Base-by-base conservation (phyloP, 2,329 filamentous ascomycete species). In the Aspergillus carbonarius region DNA sequence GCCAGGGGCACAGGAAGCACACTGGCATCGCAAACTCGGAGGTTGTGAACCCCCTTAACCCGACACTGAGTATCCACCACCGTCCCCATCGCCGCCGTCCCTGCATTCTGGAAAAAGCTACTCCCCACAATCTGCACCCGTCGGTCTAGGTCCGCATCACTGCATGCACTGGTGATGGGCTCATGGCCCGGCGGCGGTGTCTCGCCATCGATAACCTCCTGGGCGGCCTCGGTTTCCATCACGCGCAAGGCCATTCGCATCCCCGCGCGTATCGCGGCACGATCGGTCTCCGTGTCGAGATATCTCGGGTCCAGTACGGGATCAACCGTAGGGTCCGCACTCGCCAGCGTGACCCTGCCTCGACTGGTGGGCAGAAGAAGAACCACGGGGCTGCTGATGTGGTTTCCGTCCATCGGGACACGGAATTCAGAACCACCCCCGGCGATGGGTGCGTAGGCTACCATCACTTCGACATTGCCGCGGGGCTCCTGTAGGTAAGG, bases 291-390 rank as follows among this genome's bases (percentile, higher is more conserved):
- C 1, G 67, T 71, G 2, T 62, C 66, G 8, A 67, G 57, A 57
- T 60, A 70, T 10, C 55, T 57, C 15, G 69, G 65, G 39, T 71
- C 60, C 25, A 67, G 62, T 10, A 66, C 40, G 2, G 65, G 70
- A 46, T 54, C 25, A 13, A 62, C 60, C 1, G 23, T 48, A 2
- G 69, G 61, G 53, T 66, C 42, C 6, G 66, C 27, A 8, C 60
- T 66, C 9, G 44, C 27, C 7, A 72, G 60, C 1, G 63, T 63
- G 6, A 70, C 53, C 18, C 35, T 63, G 7, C 70, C 70, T 8
- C 67, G 64, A 13, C 64, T 67, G 4, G 67, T 55, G 2, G 69
- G 69, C 17, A 60, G 27, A 25, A 54, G 39, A 9, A 55, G 27
- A 34, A 58, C 42, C 13, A 44, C 52, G 34, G 58, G 54, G 48